phyloP scores from a whole-genome alignment of 208 protist species.

The Trypanosomatidae sp. region DNA sequence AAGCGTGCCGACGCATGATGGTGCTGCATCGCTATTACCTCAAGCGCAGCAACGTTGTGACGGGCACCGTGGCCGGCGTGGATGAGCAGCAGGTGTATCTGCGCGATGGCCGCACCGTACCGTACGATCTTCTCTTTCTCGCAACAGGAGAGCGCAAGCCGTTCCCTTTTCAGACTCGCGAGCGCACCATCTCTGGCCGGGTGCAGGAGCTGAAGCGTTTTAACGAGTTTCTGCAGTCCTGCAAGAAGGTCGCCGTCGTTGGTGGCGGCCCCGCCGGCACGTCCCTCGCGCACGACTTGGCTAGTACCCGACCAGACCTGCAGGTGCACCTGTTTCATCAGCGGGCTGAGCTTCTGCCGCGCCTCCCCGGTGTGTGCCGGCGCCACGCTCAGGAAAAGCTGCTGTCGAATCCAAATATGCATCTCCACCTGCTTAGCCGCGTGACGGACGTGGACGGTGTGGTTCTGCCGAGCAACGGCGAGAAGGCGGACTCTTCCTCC shows the following conservation, averaged over 20 bases:
- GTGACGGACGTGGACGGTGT: conserved; percentile 53
- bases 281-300: conserved; percentile 71
- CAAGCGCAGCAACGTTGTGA: conserved; percentile 79
- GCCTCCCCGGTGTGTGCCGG: conserved; percentile 55
- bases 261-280: conserved; percentile 82
- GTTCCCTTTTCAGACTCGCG: conserved; percentile 68
- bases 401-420: conserved; percentile 44
- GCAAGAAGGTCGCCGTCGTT: conserved; percentile 80
- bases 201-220: conserved; percentile 78
- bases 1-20: conserved; percentile 75
- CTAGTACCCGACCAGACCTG: conserved; percentile 48
- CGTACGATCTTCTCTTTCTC: conserved; percentile 85
- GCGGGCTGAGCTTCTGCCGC: conserved; percentile 58
- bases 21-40: conserved; percentile 89
- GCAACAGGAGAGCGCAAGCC: conserved; percentile 76
- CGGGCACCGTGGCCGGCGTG: conserved; percentile 79
- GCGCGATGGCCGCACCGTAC: conserved; percentile 57
- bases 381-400: conserved; percentile 64
- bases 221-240: conserved; percentile 67
- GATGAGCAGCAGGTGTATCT: conserved; percentile 62
- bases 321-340: conserved; percentile 81
- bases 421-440: conserved; percentile 45
- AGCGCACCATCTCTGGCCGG: conserved; percentile 73
- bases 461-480: not conserved
- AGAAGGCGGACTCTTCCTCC: not conserved